phyloP scores from a whole-genome alignment of 1,284 basidiomycete species.

The Xerocomus amazonicus region DNA sequence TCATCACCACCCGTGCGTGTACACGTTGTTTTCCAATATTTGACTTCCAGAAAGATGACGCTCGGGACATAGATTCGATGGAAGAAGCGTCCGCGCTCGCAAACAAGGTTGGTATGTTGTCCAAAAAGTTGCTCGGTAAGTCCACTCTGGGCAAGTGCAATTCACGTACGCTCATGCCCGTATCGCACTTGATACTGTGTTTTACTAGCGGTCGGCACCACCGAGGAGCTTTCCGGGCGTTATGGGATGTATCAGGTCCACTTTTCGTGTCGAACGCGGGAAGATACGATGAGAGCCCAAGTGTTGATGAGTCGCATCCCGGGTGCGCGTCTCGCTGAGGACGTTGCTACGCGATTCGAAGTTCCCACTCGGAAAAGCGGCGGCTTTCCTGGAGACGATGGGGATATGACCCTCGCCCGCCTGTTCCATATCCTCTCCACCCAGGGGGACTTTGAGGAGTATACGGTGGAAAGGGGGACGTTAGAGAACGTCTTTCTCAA shows the following conservation, averaged over 20 bases:
- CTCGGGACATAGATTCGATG: background rate
- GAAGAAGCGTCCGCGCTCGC: conserved; percentile 63
- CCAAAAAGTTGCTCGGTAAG: conserved; percentile 64
- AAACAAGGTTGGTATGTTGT: conserved; percentile 69
- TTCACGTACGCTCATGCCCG: background rate
- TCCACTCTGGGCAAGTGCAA: background rate
- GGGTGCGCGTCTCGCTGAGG: conserved; percentile 63
- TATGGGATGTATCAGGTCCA: conserved; percentile 79
- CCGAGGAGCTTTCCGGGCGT: conserved; percentile 56
- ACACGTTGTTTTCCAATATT: background rate
- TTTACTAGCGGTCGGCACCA: conserved; percentile 59
- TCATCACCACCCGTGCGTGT: conserved; percentile 66
- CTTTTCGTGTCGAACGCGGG: conserved; percentile 61
- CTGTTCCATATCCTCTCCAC: conserved; percentile 54
- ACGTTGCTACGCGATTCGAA: conserved; percentile 76
- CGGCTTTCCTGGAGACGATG: conserved; percentile 3
- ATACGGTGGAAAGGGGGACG: conserved; percentile 65
- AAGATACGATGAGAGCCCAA: conserved; percentile 54
- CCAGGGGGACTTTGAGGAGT: conserved; percentile 55
- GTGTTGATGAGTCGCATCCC: conserved; percentile 62
- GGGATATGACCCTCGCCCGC: conserved; percentile 45
- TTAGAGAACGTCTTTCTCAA: conserved; percentile 73
- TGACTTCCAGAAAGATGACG: background rate
- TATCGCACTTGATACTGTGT: background rate
- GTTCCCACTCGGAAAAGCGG: conserved; percentile 49